phyloP scores from a whole-genome alignment of 495 filamentous ascomycete species.

The Achaetomiella virescens region DNA sequence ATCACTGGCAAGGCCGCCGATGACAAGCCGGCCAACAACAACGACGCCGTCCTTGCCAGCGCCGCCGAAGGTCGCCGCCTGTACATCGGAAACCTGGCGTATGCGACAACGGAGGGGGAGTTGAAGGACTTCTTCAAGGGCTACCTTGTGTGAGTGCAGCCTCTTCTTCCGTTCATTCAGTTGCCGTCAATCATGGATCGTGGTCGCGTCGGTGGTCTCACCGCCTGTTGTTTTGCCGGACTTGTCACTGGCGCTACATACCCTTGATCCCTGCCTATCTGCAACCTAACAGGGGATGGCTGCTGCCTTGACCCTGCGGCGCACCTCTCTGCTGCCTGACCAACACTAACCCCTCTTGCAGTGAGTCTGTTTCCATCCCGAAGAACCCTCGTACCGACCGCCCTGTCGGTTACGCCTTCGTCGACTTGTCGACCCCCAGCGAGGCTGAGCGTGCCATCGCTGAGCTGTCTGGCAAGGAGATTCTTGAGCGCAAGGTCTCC shows the following conservation, averaged over 20 bases:
- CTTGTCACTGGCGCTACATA: neutral
- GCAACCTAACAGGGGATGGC: neutral
- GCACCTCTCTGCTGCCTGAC: neutral
- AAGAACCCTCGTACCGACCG: constrained; percentile 98
- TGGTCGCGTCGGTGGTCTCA: constrained; percentile 2
- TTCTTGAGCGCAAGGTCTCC: constrained; percentile 95
- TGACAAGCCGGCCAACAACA: constrained; percentile 50
- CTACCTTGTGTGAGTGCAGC: constrained; percentile 88
- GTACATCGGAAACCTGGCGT: constrained; percentile 99
- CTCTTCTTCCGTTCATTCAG: neutral
- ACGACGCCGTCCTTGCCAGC: constrained; percentile 89
- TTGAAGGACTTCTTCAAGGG: constrained; percentile 98
- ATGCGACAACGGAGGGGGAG: constrained; percentile 99
- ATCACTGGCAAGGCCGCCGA: constrained; percentile 51
- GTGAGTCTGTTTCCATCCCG: constrained; percentile 96
- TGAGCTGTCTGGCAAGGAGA: constrained; percentile 92
- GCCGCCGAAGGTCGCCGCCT: constrained; percentile 97
- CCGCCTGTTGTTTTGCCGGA: constrained; percentile 4
- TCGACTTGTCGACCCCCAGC: constrained; percentile 86
- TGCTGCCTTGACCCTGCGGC: neutral
- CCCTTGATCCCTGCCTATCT: neutral
- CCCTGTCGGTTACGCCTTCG: constrained; percentile 97
- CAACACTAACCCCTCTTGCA: constrained; percentile 36
- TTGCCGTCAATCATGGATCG: neutral
- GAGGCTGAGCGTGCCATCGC: constrained; percentile 92